Percentiles rank a stretch among this genome's conserved stretches.
phyloP scores from a whole-genome alignment of 1,139 yeast species.

The Lodderomyces orthopsilosis region DNA sequence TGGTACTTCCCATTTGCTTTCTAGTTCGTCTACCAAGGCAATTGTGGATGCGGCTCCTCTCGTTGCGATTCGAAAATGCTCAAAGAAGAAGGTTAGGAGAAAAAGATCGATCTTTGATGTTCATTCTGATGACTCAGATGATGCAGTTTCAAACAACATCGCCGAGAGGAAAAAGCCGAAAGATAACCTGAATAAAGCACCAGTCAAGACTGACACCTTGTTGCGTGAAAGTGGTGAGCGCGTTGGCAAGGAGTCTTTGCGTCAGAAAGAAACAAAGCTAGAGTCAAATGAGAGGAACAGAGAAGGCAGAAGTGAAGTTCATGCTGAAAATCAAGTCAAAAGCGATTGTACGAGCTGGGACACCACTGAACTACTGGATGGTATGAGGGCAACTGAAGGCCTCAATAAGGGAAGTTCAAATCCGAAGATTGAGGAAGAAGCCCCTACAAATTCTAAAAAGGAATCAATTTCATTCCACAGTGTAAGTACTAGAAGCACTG shows the following conservation, averaged over 20 bases:
- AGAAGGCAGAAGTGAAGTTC: not conserved
- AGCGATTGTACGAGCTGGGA: no score
- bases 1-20: not conserved
- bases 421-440: not conserved
- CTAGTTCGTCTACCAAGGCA: not conserved
- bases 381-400: no score
- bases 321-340: no score
- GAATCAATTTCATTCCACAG: not conserved
- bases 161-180: not conserved
- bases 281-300: not conserved
- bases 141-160: not conserved
- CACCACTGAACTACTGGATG: no score
- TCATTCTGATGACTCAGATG: slow-evolving; percentile 1
- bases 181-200: not conserved
- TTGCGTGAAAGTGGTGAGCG: not conserved
- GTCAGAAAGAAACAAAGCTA: not conserved
- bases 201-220: not conserved
- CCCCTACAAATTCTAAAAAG: not conserved
- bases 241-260: not conserved
- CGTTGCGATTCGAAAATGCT: not conserved
- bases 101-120: not conserved
- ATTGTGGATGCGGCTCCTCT: not conserved
- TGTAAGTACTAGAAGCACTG: not conserved
- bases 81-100: not conserved
- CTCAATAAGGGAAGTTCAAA: not conserved